A percentile compares a stretch with the other conserved stretches of the same genome.
Evolutionary conservation across 306 rosid genomes (phyloP).

Genomic region (Cercis canadensis): DNA sequence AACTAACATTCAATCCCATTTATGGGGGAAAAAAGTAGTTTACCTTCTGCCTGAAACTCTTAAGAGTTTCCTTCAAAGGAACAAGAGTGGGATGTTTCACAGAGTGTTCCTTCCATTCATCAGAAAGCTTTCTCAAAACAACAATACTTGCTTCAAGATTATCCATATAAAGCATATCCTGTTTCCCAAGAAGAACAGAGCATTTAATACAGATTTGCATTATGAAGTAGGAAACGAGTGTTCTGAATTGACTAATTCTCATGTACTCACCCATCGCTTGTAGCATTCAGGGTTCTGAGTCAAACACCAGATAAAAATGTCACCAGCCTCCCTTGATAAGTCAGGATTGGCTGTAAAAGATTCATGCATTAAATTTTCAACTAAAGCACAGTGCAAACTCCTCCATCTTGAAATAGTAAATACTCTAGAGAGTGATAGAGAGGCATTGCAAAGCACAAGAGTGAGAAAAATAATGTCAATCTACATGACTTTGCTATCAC

Average conservation of each 20-base stretch:
- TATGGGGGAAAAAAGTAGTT: slow-evolving; percentile 3
- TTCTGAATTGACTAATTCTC: too few relatives aligned
- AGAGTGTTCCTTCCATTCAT: slow-evolving; percentile 48
- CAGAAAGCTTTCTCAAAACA: slow-evolving; percentile 50
- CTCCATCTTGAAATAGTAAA: slow-evolving; percentile 19
- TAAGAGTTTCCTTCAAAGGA: slow-evolving; percentile 49
- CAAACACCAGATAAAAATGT: slow-evolving; percentile 58
- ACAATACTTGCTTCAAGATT: slow-evolving; percentile 55
- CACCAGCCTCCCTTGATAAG: slow-evolving; percentile 53
- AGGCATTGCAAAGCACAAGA: slow-evolving; percentile 8
- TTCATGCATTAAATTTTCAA: slow-evolving; percentile 37
- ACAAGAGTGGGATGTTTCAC: slow-evolving; percentile 40
- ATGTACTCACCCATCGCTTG: slow-evolving; percentile 55
- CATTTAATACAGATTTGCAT: slow-evolving; percentile 21
- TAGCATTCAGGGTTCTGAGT: slow-evolving; percentile 58
- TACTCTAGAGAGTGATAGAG: neutral
- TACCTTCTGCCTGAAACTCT: slow-evolving; percentile 53
- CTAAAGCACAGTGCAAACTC: neutral
- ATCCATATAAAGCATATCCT: slow-evolving; percentile 58
- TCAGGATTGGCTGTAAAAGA: slow-evolving; percentile 49
- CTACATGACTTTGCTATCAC: slow-evolving; percentile 29
- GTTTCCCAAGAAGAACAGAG: slow-evolving; percentile 29
- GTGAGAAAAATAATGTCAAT: neutral
- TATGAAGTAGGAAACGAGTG: neutral
- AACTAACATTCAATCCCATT: neutral